Evolutionary conservation across 805 yeast species (phyloP), one percentile per base, ranked within the genome.

Genomic region (Sugiyamaella marilandica): DNA sequence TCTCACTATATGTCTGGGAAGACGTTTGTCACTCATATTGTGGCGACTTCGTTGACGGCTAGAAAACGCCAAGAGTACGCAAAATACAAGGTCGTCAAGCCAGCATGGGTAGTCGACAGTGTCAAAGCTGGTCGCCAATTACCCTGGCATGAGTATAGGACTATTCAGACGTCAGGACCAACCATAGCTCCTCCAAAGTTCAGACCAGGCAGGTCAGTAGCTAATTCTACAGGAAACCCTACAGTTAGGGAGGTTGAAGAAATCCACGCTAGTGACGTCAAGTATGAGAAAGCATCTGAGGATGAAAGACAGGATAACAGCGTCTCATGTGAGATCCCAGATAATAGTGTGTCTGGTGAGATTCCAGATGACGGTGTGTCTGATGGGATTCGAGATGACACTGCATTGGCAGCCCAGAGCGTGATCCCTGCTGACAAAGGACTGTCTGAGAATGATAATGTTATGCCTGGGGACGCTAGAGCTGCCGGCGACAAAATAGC

Each of bases 1-100:
- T 63, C 84, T 19, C 85, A 84, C 56, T 83, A 80, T 67, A 67
- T 92, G 41, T 74, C 80, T 3, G 82, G 84, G 4, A 91, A 91
- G 64, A 77, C 85, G 2, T 74, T 76, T 10, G 94, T 84, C 0
- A 87, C 97, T 0, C 98, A 94, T 69, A 84, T 92, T 2, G 72
- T 94, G 2, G 95, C 97, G 7, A 81, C 84, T 51, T 74, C 81
- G 29, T 66, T 92, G 56, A 89, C 98, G 0, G 88, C 94, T 0
- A 73, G 85, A 50, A 92, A 94, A 67, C 70, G 74, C 51, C 63
- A 78, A 2, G 84, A 86, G 66, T 88, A 81, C 64, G 70, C 74
- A 34, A 79, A 83, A 55, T 85, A 78, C 65, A 83, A 80, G 58
- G 95, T 94, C 2, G 95, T 90, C 1, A 77, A 68, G 54, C 96